Conservation (phyloP, 164 flowering plant species). For the Hamamelis virginiana region DNA sequence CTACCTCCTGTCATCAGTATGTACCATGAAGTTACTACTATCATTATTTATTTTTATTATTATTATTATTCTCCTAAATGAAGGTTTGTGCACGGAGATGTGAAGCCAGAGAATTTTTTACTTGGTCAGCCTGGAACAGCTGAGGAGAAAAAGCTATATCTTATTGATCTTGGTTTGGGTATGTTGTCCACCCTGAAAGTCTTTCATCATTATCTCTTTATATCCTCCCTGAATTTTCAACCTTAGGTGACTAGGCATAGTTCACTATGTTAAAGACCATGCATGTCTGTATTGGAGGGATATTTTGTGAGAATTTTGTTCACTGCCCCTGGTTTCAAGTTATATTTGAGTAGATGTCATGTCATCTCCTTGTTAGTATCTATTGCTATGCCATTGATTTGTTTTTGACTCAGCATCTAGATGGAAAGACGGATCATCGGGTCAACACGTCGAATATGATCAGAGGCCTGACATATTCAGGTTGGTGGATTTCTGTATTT, state of each 20-base stretch:
- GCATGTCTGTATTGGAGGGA: too few species aligned
- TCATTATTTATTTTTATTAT: neutral
- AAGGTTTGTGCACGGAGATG: constrained; percentile 98
- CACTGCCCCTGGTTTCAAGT: neutral
- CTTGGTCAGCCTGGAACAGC: constrained; percentile 84
- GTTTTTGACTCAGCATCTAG: constrained; percentile 61
- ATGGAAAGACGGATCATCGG: constrained; percentile 74
- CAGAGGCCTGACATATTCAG: constrained; percentile 92
- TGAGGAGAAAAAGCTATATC: constrained; percentile 86
- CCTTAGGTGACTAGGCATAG: neutral
- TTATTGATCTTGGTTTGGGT: constrained; percentile 96
- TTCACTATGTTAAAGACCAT: too few species aligned
- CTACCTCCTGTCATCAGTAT: neutral
- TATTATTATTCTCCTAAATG: neutral
- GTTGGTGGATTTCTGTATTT: constrained; percentile 30
- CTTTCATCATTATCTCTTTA: neutral
- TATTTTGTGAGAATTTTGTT: too few species aligned
- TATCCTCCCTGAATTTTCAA: neutral
- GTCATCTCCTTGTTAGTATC: neutral
- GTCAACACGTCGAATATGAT: constrained; percentile 86
- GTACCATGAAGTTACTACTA: neutral
- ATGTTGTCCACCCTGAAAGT: constrained; percentile 19
- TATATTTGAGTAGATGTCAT: neutral
- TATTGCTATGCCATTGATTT: constrained; percentile 2
- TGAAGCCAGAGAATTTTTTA: constrained; percentile 92